These are phyloP conservation scores for Hygrophorus russula DNA, from an alignment of 768 basidiomycete genomes.

Conservation along the genomic window DNA sequence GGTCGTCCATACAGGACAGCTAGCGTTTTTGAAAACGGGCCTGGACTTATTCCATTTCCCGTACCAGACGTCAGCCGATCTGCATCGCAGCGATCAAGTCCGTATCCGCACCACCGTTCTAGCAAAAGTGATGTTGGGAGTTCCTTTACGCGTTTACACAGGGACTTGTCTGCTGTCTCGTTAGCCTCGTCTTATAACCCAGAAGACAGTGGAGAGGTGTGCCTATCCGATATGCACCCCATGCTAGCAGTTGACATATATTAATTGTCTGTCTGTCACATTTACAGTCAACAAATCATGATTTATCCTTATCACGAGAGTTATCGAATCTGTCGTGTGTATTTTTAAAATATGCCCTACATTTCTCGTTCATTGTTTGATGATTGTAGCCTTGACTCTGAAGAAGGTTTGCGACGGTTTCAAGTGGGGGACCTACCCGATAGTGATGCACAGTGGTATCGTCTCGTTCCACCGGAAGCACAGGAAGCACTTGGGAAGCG, in stretches of 20 bases:
- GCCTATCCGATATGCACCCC: conserved; percentile 4
- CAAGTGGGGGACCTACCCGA: conserved; percentile 55
- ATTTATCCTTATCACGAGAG: conserved; percentile 21
- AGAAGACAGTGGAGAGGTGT: conserved; percentile 27
- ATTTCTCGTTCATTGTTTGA: conserved; percentile 4
- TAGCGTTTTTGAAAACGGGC: conserved; percentile 20
- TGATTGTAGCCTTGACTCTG: conserved; percentile 41
- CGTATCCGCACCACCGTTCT: conserved; percentile 22
- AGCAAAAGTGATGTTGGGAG: conserved; percentile 27
- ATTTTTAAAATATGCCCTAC: conserved; percentile 5
- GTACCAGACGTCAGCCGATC: conserved; percentile 43
- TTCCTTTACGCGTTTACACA: conserved; percentile 10
- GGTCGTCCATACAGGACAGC: conserved; percentile 24
- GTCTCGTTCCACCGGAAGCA: conserved; percentile 64
- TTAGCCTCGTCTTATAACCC: conserved; percentile 25
- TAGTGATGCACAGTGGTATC: conserved; percentile 75
- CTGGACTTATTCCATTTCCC: conserved; percentile 29
- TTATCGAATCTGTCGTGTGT: conserved; percentile 30
- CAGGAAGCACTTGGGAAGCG: conserved; percentile 57
- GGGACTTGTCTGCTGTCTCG: conserved; percentile 25
- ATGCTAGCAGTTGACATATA: not conserved
- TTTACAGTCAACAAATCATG: conserved; percentile 12
- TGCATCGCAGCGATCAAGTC: conserved; percentile 22
- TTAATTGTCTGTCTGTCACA: conserved; percentile 4
- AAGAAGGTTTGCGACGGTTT: conserved; percentile 54